phyloP scores from a whole-genome alignment of 2,329 filamentous ascomycete genomes.

The Curvularia verruculosa region DNA sequence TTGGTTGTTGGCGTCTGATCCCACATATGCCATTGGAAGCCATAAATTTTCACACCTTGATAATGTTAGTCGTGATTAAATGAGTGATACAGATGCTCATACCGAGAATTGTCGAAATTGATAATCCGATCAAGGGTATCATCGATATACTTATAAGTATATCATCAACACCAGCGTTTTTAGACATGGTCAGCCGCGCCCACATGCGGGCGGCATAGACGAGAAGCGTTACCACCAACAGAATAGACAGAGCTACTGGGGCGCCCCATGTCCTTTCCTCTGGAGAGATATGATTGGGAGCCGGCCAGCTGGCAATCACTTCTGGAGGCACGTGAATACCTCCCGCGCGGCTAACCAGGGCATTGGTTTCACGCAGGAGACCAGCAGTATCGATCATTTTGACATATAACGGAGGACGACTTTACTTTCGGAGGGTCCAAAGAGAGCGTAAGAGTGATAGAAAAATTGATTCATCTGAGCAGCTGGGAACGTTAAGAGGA shows the following conservation, averaged over 20 bases:
- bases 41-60: background rate
- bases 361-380: background rate
- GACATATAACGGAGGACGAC: background rate
- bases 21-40: constrained; percentile 1
- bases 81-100: background rate
- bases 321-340: background rate
- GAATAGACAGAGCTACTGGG: background rate
- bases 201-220: background rate
- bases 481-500: background rate
- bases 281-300: background rate
- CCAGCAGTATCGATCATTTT: background rate
- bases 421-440: background rate
- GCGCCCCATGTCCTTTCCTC: background rate
- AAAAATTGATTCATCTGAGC: background rate
- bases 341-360: background rate
- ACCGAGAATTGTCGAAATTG: background rate
- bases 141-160: background rate
- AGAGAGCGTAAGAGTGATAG: background rate
- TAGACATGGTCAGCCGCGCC: background rate
- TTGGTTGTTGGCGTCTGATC: background rate
- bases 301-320: background rate
- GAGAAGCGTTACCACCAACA: background rate
- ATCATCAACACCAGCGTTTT: background rate
- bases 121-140: background rate
- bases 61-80: background rate